phyloP scores from a whole-genome alignment of 2,329 filamentous ascomycete species.

The Emericellopsis cladophorae region DNA sequence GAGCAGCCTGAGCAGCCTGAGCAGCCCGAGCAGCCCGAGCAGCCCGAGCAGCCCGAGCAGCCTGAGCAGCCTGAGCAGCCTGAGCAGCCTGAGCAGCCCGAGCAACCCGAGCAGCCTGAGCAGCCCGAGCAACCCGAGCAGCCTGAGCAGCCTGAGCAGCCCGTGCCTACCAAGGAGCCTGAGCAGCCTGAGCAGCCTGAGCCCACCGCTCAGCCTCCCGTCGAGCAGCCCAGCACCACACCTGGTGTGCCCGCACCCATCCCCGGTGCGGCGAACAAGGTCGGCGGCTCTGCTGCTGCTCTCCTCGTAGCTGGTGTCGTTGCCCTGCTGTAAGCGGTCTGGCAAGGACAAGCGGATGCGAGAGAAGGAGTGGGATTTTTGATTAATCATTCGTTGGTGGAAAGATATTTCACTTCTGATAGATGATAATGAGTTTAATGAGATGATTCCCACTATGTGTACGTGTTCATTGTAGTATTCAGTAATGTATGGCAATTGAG shows the following conservation, averaged over 20 bases:
- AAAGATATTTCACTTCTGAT: too few relatives aligned
- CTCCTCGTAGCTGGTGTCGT: conserved; percentile 47
- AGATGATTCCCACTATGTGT: too few relatives aligned
- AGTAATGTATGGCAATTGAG: too few relatives aligned
- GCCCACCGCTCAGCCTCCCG: conserved; percentile 21
- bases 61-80: conserved; percentile 14
- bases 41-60: conserved; percentile 11
- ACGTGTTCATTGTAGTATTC: too few relatives aligned
- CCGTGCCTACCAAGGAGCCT: conserved; percentile 27
- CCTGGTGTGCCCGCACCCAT: conserved; percentile 24
- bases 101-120: conserved; percentile 21
- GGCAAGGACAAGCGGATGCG: too few relatives aligned
- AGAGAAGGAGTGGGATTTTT: too few relatives aligned
- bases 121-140: too few relatives aligned
- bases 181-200: conserved; percentile 20
- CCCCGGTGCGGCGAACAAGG: conserved; percentile 42
- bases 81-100: conserved; percentile 22
- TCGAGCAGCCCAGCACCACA: too few relatives aligned
- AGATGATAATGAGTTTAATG: too few relatives aligned
- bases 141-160: conserved; percentile 12
- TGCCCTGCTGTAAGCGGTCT: conserved; percentile 36
- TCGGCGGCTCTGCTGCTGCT: conserved; percentile 43
- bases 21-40: conserved; percentile 31
- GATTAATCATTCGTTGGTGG: too few relatives aligned
- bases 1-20: conserved; percentile 12